Percentiles rank a stretch among this genome's conserved stretches.
Evolutionary conservation across 306 rosid genomes (phyloP).

Genomic region (Sicyos edulis): DNA sequence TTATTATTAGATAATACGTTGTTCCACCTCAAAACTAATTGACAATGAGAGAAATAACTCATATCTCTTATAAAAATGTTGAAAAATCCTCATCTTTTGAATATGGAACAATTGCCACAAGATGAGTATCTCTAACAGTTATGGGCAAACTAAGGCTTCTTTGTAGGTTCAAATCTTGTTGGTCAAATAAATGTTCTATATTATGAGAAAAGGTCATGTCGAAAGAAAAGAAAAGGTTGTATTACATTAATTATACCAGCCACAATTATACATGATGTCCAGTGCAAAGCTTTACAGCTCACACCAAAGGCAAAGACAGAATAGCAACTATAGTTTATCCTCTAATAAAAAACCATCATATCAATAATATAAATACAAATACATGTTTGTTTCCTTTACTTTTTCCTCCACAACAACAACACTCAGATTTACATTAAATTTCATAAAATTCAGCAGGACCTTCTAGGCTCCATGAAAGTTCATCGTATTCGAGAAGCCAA

Average conservation of each 20-base stretch:
- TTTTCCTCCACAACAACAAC: conserved; percentile 15
- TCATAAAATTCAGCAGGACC: conserved; percentile 20
- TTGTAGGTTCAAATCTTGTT: background rate
- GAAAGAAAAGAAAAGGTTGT: conserved; percentile 12
- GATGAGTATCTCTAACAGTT: background rate
- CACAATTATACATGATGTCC: conserved; percentile 18
- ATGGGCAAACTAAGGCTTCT: background rate
- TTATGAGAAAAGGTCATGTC: background rate
- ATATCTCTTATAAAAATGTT: no score
- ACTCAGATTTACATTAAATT: conserved; percentile 21
- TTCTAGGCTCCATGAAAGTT: conserved; percentile 14
- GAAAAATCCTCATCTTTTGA: no score
- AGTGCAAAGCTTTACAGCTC: conserved; percentile 24
- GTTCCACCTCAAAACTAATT: no score
- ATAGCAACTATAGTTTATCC: conserved; percentile 9
- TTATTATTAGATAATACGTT: background rate
- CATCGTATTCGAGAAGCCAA: conserved; percentile 19
- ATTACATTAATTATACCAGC: conserved; percentile 19
- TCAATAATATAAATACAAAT: conserved; percentile 20
- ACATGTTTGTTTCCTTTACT: conserved; percentile 16
- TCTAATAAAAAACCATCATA: conserved; percentile 19
- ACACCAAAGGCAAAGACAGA: conserved; percentile 17
- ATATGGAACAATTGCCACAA: background rate
- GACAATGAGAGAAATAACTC: no score
- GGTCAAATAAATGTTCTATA: background rate